A percentile compares a stretch with the other conserved stretches of the same genome.
phyloP scores from a whole-genome alignment of 1,139 yeast genomes.

The Blastobotrys aristatus region DNA sequence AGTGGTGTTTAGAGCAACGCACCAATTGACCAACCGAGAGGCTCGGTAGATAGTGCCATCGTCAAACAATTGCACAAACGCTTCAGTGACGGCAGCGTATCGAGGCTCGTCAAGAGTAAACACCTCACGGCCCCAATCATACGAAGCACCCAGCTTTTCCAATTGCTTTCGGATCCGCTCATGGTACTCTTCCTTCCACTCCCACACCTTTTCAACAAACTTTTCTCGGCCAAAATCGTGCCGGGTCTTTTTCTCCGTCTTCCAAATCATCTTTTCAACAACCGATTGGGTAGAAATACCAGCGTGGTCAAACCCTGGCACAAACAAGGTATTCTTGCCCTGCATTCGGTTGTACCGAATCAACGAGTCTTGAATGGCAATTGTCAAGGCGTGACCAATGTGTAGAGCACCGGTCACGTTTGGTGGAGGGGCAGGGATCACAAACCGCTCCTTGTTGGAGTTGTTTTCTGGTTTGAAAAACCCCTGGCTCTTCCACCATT shows the following conservation, averaged over 20 bases:
- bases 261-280: constrained; percentile 95
- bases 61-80: constrained; percentile 51
- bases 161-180: constrained; percentile 78
- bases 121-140: constrained; percentile 93
- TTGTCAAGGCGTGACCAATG: constrained; percentile 97
- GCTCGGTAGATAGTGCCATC: constrained; percentile 97
- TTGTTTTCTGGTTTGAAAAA: constrained; percentile 86
- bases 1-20: constrained; percentile 90
- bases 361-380: constrained; percentile 88
- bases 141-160: constrained; percentile 87
- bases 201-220: constrained; percentile 88
- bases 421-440: constrained; percentile 98
- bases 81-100: constrained; percentile 79
- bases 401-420: constrained; percentile 98
- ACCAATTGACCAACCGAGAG: constrained; percentile 92
- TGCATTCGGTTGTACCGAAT: constrained; percentile 95
- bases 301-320: constrained; percentile 98
- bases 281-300: constrained; percentile 99
- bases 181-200: constrained; percentile 96
- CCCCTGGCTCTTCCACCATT: constrained; percentile 93
- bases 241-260: constrained; percentile 80
- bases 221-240: constrained; percentile 94
- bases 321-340: constrained; percentile 86
- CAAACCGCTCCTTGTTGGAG: constrained; percentile 70
- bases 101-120: constrained; percentile 83